Base-by-base conservation (phyloP, 768 basidiomycete genomes). In the Hygrocybe punicea region DNA sequence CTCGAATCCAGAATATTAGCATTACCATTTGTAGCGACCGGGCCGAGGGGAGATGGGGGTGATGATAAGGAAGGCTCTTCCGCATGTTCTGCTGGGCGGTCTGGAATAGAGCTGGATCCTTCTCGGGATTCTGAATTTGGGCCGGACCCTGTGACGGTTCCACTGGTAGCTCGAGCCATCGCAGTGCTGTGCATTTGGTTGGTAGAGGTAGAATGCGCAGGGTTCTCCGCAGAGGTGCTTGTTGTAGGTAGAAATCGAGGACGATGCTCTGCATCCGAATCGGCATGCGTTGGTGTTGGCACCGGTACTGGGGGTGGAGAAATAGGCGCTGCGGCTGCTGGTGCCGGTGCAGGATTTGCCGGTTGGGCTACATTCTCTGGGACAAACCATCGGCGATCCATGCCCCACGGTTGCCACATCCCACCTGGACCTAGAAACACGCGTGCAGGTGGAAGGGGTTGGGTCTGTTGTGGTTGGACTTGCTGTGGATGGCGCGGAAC, bases 381-480 rank as follows among this genome's bases (percentile, higher is more conserved):
- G 51, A 73, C 74, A 44, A 61, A 58, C 60, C 60, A 61, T 36
- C 57, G 45, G 13, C 45, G 47, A 47, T 58, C 57, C 56, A 58
- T 33, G 69, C 67, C 40, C 86, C 86, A 89, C 21, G 78, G 79
- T 55, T 83, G 83, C 84, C 85, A 88, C n/a, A 71, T 77, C 17
- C 81, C 82, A 35, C 79, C 80, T 8, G 85, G 86, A 8, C 84
- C 86, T 37, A 77, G 75, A 61, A 89, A 87, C 29, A 4, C 11
- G 5, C 17, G 21, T 4, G 81, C 71, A 4, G 77, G 78, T 44
- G 75, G 77, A 23, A 74, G 72, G 23, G 65, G 67, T 24, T 63
- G 65, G 9, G 59, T 56, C 19, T 37, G 67, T 33, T 35, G 73
- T 48, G 23, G 66, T 64, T 70, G 75, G 54, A 35, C 65, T 67